phyloP scores from a whole-genome alignment of 73 alveolate genomes.

The Uronychia setigera region DNA sequence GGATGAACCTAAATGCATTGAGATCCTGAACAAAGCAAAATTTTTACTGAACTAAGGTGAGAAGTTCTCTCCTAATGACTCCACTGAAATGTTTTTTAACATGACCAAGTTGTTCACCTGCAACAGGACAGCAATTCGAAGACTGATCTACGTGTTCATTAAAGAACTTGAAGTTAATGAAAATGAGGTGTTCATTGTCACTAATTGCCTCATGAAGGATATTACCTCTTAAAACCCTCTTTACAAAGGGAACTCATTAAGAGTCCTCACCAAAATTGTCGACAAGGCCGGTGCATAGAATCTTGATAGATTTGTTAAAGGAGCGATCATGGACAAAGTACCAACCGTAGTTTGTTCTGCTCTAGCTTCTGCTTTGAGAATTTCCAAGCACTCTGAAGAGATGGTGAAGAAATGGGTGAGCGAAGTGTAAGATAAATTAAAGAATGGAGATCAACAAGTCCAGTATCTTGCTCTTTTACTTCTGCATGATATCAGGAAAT shows the following conservation, averaged over 20 bases:
- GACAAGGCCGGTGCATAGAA: slow-evolving; percentile 74
- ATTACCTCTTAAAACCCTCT: slow-evolving; percentile 61
- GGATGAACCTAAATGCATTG: not conserved
- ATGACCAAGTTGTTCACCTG: slow-evolving; percentile 17
- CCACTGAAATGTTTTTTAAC: slow-evolving; percentile 11
- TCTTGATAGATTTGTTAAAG: slow-evolving; percentile 86
- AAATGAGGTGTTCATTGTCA: slow-evolving; percentile 83
- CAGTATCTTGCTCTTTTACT: slow-evolving; percentile 85
- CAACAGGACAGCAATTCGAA: slow-evolving; percentile 36
- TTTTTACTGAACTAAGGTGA: slow-evolving; percentile 24
- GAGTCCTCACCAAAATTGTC: slow-evolving; percentile 88
- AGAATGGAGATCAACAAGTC: slow-evolving; percentile 72
- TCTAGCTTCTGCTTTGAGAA: slow-evolving; percentile 69
- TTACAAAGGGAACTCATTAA: slow-evolving; percentile 84
- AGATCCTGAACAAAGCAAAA: slow-evolving; percentile 10
- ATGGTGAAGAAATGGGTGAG: slow-evolving; percentile 86
- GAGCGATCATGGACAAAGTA: slow-evolving; percentile 75
- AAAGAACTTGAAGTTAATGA: slow-evolving; percentile 81
- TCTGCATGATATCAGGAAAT: slow-evolving; percentile 82
- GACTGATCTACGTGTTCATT: slow-evolving; percentile 61
- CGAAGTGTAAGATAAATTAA: slow-evolving; percentile 85
- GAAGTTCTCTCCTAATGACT: slow-evolving; percentile 1
- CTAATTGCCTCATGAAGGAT: slow-evolving; percentile 84
- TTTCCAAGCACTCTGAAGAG: slow-evolving; percentile 69
- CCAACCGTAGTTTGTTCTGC: slow-evolving; percentile 86